Conservation (phyloP, 768 basidiomycete genomes). For the Xerocomellus chrysenteron region DNA sequence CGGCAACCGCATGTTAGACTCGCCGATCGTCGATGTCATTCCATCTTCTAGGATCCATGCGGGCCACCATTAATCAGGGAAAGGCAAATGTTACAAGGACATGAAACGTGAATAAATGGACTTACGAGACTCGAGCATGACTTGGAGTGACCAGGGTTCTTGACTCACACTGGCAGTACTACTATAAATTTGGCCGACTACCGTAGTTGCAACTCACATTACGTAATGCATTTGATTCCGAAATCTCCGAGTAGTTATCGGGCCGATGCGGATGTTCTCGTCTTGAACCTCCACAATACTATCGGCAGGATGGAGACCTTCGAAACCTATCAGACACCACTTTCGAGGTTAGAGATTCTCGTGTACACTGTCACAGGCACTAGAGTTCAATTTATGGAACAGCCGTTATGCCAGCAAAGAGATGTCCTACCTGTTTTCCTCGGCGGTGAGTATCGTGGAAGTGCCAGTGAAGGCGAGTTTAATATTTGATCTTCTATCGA, state of each 20-base stretch:
- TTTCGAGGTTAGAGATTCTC: slow-evolving; percentile 59
- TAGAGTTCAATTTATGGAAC: slow-evolving; percentile 6
- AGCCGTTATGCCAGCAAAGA: slow-evolving; percentile 99
- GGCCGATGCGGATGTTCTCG: too few species aligned
- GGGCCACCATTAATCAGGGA: too few species aligned
- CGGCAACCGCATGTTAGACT: too few species aligned
- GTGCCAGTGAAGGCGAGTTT: neutral
- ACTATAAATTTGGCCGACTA: too few species aligned
- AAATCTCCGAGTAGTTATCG: slow-evolving; percentile 1
- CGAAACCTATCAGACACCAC: slow-evolving; percentile 77
- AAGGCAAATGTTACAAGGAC: too few species aligned
- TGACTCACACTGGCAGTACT: too few species aligned
- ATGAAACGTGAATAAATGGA: too few species aligned
- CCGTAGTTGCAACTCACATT: too few species aligned
- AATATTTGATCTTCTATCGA: neutral
- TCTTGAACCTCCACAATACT: neutral
- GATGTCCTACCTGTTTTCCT: slow-evolving; percentile 97
- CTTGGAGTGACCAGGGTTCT: too few species aligned
- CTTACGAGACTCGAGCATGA: too few species aligned
- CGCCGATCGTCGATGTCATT: too few species aligned
- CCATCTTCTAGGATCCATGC: too few species aligned
- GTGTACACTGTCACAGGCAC: neutral
- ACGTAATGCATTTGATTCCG: neutral
- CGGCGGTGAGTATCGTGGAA: slow-evolving; percentile 55
- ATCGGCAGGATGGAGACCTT: slow-evolving; percentile 52